phyloP scores from a whole-genome alignment of 805 yeast species.

The Hanseniaspora guilliermondii region DNA sequence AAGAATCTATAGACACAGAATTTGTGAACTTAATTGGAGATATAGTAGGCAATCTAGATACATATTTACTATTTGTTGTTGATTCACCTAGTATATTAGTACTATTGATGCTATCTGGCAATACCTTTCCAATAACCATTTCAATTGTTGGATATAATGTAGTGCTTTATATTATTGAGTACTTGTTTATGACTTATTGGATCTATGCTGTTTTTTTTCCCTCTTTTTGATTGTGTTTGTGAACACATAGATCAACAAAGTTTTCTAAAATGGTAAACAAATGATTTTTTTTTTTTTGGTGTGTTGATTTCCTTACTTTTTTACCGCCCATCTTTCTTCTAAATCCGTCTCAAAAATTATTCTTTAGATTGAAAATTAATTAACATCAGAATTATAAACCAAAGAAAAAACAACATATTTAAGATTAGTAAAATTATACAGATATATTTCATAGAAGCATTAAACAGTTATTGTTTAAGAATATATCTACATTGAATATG shows the following conservation, averaged over 20 bases:
- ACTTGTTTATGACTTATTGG: not conserved
- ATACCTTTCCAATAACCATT: slow-evolving; percentile 9
- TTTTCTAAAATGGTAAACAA: not conserved
- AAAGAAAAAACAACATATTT: no score
- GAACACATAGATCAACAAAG: no score
- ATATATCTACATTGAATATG: not conserved
- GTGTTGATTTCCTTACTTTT: not conserved
- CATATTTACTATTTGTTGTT: slow-evolving; percentile 2
- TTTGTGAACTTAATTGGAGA: slow-evolving; percentile 7
- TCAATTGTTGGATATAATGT: not conserved
- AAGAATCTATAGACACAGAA: not conserved
- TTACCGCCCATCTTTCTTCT: no score
- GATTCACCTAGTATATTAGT: slow-evolving; percentile 6
- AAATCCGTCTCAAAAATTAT: no score
- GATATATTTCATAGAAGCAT: no score
- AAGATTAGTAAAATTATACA: no score
- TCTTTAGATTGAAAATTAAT: no score
- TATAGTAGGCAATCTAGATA: slow-evolving; percentile 3
- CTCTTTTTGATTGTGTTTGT: not conserved
- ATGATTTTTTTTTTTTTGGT: not conserved
- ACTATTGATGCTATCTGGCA: slow-evolving; percentile 4
- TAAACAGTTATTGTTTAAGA: no score
- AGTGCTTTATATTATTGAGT: no score
- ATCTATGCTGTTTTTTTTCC: no score
- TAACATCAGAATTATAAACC: no score